Evolutionary conservation across 306 rosid genomes (phyloP).

Genomic region (Dicorynia guianensis): DNA sequence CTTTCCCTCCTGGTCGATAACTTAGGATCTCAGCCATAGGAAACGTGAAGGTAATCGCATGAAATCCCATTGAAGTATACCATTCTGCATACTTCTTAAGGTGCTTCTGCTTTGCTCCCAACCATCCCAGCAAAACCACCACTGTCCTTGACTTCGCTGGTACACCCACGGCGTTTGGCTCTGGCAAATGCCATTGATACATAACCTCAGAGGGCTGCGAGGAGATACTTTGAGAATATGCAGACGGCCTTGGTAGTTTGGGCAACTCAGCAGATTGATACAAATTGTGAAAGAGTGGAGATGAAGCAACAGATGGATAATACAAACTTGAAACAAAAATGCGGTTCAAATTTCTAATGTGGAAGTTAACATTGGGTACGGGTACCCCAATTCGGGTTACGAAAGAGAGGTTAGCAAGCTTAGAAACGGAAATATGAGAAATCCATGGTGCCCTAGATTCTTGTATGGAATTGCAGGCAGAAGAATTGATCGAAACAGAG

Average conservation of each 20-base stretch:
- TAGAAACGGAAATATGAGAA: conserved; percentile 67
- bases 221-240: conserved; percentile 37
- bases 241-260: conserved; percentile 48
- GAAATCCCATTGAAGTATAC: conserved; percentile 91
- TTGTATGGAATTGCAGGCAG: conserved; percentile 31
- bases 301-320: conserved; percentile 56
- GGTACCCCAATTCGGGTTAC: conserved; percentile 63
- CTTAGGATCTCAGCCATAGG: conserved; percentile 87
- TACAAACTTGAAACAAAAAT: conserved; percentile 43
- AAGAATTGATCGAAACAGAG: conserved; percentile 41
- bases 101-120: conserved; percentile 98
- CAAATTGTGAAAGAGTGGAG: conserved; percentile 53
- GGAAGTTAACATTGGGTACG: conserved; percentile 63
- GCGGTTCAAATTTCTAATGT: conserved; percentile 46
- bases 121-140: conserved; percentile 95
- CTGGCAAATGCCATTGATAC: conserved; percentile 96
- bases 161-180: conserved; percentile 52
- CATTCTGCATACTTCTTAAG: conserved; percentile 87
- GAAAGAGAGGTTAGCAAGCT: conserved; percentile 65
- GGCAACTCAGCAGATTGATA: conserved; percentile 74
- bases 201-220: conserved; percentile 59
- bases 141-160: conserved; percentile 74
- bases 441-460: conserved; percentile 54
- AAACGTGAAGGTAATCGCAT: conserved; percentile 87
- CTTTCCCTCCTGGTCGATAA: conserved; percentile 82